These are phyloP conservation scores for Talaromyces amestolkiae DNA, from an alignment of 2,329 filamentous ascomycete species.

Conservation along the genomic window DNA sequence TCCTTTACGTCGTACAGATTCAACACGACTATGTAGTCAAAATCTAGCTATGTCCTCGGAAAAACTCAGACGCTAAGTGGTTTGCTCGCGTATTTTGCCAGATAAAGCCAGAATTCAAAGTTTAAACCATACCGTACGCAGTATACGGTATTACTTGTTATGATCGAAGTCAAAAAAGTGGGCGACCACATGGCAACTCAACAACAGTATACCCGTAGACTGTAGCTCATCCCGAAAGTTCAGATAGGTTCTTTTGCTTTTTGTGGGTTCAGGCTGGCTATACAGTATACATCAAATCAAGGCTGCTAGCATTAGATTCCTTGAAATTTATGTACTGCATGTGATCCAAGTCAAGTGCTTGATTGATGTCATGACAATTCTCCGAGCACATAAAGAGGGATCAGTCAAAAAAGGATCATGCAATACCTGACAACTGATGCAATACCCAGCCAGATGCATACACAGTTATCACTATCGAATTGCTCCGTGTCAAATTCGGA, in stretches of 20 bases:
- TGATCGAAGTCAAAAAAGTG: conserved; percentile 7
- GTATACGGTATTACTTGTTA: background rate
- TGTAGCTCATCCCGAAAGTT: background rate
- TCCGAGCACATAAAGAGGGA: background rate
- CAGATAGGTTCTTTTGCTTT: background rate
- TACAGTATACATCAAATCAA: background rate
- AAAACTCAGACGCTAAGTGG: background rate
- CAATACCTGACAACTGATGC: background rate
- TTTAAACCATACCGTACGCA: background rate
- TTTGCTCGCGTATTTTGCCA: background rate
- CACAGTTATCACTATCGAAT: background rate
- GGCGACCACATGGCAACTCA: conserved; percentile 10
- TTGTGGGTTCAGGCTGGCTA: background rate
- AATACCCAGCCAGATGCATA: background rate
- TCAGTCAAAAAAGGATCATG: background rate
- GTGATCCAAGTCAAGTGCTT: background rate
- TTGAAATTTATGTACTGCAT: background rate
- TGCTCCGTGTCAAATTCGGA: background rate
- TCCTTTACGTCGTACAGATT: background rate
- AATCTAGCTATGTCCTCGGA: background rate
- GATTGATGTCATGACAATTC: background rate
- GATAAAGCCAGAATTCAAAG: background rate
- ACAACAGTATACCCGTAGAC: background rate
- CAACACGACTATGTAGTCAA: background rate
- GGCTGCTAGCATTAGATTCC: background rate